These are phyloP conservation scores for Penicillium verhagenii DNA, from an alignment of 495 filamentous ascomycete genomes.

Conservation along the genomic window DNA sequence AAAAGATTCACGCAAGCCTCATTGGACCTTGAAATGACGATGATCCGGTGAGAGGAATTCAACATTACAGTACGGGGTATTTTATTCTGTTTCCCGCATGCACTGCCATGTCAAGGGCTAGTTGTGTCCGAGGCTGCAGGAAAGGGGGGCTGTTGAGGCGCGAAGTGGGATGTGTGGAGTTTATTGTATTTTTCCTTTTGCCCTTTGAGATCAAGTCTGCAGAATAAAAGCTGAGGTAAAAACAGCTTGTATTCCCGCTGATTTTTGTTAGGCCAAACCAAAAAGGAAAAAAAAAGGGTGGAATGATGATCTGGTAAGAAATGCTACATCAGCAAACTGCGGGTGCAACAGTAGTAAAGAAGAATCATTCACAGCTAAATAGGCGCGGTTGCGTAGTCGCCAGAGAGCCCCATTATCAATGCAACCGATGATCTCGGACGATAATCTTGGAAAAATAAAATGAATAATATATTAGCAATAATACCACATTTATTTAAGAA, in stretches of 20 bases:
- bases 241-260: neutral
- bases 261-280: neutral
- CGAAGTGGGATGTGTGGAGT: constrained; percentile 21
- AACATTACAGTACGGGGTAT: neutral
- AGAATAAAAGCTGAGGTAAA: neutral
- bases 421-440: constrained; percentile 2
- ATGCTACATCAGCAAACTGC: neutral
- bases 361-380: neutral
- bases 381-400: neutral
- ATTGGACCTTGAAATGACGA: neutral
- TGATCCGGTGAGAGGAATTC: neutral
- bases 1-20: neutral
- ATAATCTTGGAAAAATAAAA: neutral
- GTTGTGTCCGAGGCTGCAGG: neutral
- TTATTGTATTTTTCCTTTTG: neutral
- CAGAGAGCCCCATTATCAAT: constrained; percentile 5
- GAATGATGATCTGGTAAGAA: neutral
- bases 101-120: neutral
- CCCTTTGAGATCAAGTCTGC: neutral
- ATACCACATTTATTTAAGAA: neutral
- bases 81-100: neutral
- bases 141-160: constrained; percentile 9
- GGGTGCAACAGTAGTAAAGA: neutral
- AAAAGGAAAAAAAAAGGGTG: neutral
- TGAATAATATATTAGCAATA: too few species aligned